A percentile compares a stretch with the other conserved stretches of the same genome.
Evolutionary conservation across 371 early-diverging fungal species (phyloP).

Genomic region (Dipsacomyces acuminosporus): DNA sequence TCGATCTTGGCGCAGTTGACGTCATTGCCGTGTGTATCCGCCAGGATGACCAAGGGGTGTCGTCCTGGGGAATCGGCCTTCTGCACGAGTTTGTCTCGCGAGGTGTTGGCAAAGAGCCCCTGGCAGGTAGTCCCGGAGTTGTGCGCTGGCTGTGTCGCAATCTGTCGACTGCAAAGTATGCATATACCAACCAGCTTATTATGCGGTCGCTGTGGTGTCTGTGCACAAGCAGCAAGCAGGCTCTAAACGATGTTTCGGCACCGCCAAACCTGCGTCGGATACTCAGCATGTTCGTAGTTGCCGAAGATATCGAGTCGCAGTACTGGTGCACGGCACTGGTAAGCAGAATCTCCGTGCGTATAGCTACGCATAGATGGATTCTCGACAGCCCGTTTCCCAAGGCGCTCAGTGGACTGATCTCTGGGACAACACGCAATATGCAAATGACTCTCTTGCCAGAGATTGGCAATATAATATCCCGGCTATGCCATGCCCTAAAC

Average conservation of each 20-base stretch:
- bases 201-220: constrained; percentile 47
- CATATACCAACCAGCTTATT: constrained; percentile 47
- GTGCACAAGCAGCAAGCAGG: constrained; percentile 9
- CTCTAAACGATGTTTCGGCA: constrained; percentile 20
- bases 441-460: constrained; percentile 27
- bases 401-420: constrained; percentile 10
- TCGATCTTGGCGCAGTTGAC: constrained; percentile 23
- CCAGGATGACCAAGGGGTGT: constrained; percentile 42
- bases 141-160: constrained; percentile 36
- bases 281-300: constrained; percentile 25
- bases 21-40: constrained; percentile 29
- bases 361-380: constrained; percentile 31
- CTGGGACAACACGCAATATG: not conserved
- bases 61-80: constrained; percentile 49
- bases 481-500: constrained; percentile 25
- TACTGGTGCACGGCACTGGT: constrained; percentile 39
- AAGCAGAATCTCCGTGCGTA: constrained; percentile 13
- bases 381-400: constrained; percentile 27
- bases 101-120: constrained; percentile 25
- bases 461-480: constrained; percentile 22
- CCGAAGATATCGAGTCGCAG: constrained; percentile 37
- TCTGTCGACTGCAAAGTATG: constrained; percentile 34
- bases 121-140: constrained; percentile 27
- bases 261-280: constrained; percentile 38
- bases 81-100: constrained; percentile 47